Base-by-base conservation (phyloP, 192 early-diverging fungal species). In the Rhizophagus prolifer region DNA sequence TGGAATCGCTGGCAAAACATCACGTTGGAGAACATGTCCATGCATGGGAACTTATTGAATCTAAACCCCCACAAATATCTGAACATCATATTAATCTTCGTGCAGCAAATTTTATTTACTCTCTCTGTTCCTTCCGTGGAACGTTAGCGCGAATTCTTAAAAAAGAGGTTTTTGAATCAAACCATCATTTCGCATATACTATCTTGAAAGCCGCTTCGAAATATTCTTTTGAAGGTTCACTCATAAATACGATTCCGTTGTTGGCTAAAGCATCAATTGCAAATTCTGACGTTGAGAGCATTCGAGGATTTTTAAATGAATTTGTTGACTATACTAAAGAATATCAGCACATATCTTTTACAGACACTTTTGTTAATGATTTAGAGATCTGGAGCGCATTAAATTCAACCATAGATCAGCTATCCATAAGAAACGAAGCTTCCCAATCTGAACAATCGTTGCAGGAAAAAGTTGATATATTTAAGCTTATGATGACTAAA, bases 31-130 rank as follows among this genome's bases (percentile, higher is more conserved):
- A 67, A 2, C 26, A 47, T 50, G 58, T 76, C 8, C 9, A 12
- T 14, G 50, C 62, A n/a, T 76, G 75, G 75, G 46, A 76, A 31
- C 21, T 58, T n/a, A 41, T 65, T 14, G 64, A 67, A 14, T 16
- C 23, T 44, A 21, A 26, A 16, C 30, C 47, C 25, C 60, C 23
- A 28, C 25, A 60, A 60, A 60, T 60, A 38, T 36, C 54, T 10
- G 23, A 60, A n/a, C 26, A 74, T n/a, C 25, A 60, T 47, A 21
- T 58, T 25, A 21, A 44, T 63, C n/a, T 38, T 19, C 58, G 41
- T 74, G 72, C 23, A 38, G n/a, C 34, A 9, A 26, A 47, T 19
- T 63, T 74, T 46, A 58, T 74, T 10, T 44, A 60, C 16, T n/a
- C n/a, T 28, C 25, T 74, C 8, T 63, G n/a, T 44, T 19, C 6